These are phyloP conservation scores for Paecilomyces formosus DNA, from an alignment of 2,329 filamentous ascomycete genomes.

Conservation along the genomic window DNA sequence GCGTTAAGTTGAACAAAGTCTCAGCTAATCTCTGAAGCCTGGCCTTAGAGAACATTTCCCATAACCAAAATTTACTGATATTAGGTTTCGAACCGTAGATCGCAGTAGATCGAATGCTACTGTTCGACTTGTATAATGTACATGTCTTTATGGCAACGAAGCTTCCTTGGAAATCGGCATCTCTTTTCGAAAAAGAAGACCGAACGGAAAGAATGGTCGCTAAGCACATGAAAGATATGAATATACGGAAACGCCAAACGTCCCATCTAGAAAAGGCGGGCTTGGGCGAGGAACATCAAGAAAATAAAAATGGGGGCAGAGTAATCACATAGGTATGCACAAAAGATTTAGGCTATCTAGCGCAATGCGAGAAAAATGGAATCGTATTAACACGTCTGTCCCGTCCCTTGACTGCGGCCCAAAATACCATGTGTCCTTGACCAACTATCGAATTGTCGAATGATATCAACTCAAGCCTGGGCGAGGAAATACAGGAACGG, in stretches of 20 bases:
- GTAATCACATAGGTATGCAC: background rate
- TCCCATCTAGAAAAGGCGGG: background rate
- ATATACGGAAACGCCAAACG: background rate
- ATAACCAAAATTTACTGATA: background rate
- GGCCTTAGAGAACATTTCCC: background rate
- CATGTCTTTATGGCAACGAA: background rate
- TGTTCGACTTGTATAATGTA: background rate
- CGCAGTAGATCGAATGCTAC: background rate
- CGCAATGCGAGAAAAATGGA: background rate
- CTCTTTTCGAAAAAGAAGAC: background rate
- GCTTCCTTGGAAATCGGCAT: background rate
- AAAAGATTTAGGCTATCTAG: background rate
- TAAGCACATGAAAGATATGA: background rate
- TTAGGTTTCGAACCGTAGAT: background rate
- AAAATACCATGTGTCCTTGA: background rate
- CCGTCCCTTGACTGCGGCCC: background rate
- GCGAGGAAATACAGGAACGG: slow-evolving; percentile 77
- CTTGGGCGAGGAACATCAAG: background rate
- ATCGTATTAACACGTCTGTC: background rate
- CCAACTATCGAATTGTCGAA: background rate
- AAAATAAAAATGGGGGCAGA: background rate
- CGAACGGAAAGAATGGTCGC: background rate
- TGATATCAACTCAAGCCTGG: slow-evolving; percentile 46
- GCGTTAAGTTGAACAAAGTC: background rate
- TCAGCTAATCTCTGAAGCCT: background rate